A percentile compares a stretch with the other conserved stretches of the same genome.
These are phyloP conservation scores for Dictyostelium capitatum DNA, from an alignment of 78 protist species.

Conservation along the genomic window DNA sequence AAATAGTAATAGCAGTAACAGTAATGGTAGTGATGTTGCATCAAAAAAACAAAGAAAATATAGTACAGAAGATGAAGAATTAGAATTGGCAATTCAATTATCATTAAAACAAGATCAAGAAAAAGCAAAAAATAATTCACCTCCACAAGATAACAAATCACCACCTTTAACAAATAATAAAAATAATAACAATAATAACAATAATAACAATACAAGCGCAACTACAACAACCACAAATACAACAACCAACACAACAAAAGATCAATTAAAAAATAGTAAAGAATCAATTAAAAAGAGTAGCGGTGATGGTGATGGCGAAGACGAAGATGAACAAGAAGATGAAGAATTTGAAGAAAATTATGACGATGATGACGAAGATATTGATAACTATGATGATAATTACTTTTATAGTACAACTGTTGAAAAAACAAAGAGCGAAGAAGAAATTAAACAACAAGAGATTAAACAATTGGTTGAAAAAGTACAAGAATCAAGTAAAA, in stretches of 20 bases:
- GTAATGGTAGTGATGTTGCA: not conserved
- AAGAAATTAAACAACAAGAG: constrained; percentile 13
- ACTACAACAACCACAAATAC: not conserved
- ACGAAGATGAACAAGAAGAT: not conserved
- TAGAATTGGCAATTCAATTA: constrained; percentile 67
- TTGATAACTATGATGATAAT: constrained; percentile 28
- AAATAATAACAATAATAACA: not conserved
- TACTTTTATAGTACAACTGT: not conserved
- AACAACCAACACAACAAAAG: not conserved
- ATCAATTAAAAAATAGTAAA: not conserved
- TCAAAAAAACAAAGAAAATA: constrained; percentile 41
- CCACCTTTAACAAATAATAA: not conserved
- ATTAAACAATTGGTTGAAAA: not conserved
- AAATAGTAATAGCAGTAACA: not conserved
- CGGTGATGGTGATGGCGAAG: not conserved
- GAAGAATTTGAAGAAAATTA: constrained; percentile 26
- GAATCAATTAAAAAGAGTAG: not conserved
- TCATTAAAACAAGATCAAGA: constrained; percentile 20
- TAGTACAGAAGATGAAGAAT: constrained; percentile 69
- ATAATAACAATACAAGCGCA: not conserved
- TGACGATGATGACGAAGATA: constrained; percentile 44
- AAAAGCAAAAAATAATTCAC: not conserved
- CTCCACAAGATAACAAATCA: not conserved
- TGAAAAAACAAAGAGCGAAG: not conserved
- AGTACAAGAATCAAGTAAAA: not conserved